Percentiles rank a stretch among this genome's conserved stretches.
Evolutionary conservation across 768 basidiomycete genomes (phyloP).

Genomic region (Inosperma sp.): DNA sequence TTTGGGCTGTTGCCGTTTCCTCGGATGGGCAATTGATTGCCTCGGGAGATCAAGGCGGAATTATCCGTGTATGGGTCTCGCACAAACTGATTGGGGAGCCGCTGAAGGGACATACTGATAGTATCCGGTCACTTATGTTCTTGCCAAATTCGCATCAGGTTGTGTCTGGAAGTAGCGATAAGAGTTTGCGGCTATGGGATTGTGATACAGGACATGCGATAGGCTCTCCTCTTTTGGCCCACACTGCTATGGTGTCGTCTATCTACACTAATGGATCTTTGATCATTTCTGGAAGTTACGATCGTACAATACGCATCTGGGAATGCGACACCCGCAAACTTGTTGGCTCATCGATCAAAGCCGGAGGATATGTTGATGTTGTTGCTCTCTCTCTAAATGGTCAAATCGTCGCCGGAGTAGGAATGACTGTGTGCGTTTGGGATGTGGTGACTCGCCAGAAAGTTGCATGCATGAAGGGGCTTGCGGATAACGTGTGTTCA

Average conservation of each 20-base stretch:
- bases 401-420: slow-evolving; percentile 18
- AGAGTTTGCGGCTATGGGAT: background rate
- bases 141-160: background rate
- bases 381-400: slow-evolving; percentile 19
- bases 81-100: background rate
- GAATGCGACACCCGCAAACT: slow-evolving; percentile 19
- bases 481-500: slow-evolving; percentile 3
- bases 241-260: slow-evolving; percentile 18
- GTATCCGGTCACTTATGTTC: background rate
- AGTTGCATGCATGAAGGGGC: slow-evolving; percentile 11
- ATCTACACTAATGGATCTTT: slow-evolving; percentile 40
- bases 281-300: slow-evolving; percentile 25
- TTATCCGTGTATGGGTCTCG: background rate
- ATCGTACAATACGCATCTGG: slow-evolving; percentile 29
- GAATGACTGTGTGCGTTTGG: slow-evolving; percentile 18
- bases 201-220: slow-evolving; percentile 13
- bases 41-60: background rate
- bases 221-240: slow-evolving; percentile 16
- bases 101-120: background rate
- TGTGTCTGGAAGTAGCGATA: no score
- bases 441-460: slow-evolving; percentile 8
- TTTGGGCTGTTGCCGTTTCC: background rate
- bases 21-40: background rate
- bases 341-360: background rate
- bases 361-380: slow-evolving; percentile 9